Evolutionary conservation across 306 rosid genomes (phyloP), one percentile per base, ranked within the genome.

Genomic region (Casuarina equisetifolia): DNA sequence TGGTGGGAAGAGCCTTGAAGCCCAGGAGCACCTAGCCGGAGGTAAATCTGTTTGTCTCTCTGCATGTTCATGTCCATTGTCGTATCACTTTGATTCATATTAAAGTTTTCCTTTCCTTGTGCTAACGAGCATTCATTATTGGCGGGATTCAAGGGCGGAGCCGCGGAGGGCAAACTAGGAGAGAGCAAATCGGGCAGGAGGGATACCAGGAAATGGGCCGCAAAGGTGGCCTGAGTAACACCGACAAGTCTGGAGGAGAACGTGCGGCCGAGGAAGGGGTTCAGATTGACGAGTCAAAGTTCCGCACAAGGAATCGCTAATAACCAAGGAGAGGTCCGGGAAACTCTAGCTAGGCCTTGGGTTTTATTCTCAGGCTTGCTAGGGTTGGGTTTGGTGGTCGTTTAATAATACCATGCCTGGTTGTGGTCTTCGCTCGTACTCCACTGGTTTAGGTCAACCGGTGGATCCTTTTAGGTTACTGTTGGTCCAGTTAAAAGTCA

Each of bases 1-100:
- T 16, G 97, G 92, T 53, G 97, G 96, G 40, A 86, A 94, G 77
- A 91, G 83, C 79, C 89, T 94, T 44, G 89, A 90, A 58, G 97
- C 94, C 80, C 94, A 91, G 79, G 80, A 91, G 51, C 90, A 86
- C 74, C 97, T 94, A 13, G 97, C 96, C 64, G 88, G 90, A 93
- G 98, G 97, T 85, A 69, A 25, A 58, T 7, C 75, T 71, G 1
- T 53, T 43, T 3, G 9, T 16, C 6, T 15, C 0, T 9, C 16
- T 52, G 9, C 20, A 11, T 20, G 4, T 57, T 25, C 32, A 6
- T 46, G 50, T 46, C 5, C 48, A 9, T 44, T 25, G 32, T 25
- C 32, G 32, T 25, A 25, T 25, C 32, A 25, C 32, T 25, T 46
- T 46, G 12, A 9, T 46, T 46, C 50, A 8, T 46, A 20, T 6